phyloP scores from a whole-genome alignment of 768 basidiomycete genomes.

The Paxillus rubicundulus region DNA sequence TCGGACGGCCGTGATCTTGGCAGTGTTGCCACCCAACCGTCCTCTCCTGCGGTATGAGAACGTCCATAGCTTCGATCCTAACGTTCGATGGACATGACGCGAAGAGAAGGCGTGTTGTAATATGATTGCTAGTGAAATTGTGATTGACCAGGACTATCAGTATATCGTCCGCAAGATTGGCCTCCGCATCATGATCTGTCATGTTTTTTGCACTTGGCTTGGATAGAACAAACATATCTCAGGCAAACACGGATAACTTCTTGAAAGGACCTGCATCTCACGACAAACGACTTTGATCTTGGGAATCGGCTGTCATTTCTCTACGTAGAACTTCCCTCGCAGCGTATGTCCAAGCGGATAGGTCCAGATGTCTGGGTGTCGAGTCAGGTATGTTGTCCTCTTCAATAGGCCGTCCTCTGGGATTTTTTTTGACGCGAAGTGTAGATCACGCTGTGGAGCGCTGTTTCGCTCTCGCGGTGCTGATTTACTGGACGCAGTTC shows the following conservation, averaged over 20 bases:
- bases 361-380: conserved; percentile 70
- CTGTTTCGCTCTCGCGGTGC: conserved; percentile 55
- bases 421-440: background rate
- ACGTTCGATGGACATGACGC: conserved; percentile 68
- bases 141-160: conserved; percentile 26
- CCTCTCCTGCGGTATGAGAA: conserved; percentile 59
- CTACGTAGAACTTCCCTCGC: conserved; percentile 60
- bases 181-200: conserved; percentile 54
- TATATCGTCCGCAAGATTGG: conserved; percentile 59
- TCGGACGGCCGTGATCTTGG: conserved; percentile 39
- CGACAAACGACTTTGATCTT: conserved; percentile 62
- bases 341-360: conserved; percentile 63
- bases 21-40: conserved; percentile 56
- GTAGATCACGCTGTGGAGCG: conserved; percentile 56
- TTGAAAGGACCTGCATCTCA: conserved; percentile 57
- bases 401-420: background rate
- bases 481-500: conserved; percentile 52
- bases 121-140: background rate
- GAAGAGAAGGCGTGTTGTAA: conserved; percentile 51
- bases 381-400: conserved; percentile 40
- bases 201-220: conserved; percentile 65
- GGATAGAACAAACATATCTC: conserved; percentile 59
- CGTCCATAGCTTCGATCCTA: conserved; percentile 59
- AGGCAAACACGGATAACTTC: conserved; percentile 71
- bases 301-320: conserved; percentile 55